Conservation (phyloP, 352 stramenopile species). For the Globisporangium cederbergense region DNA sequence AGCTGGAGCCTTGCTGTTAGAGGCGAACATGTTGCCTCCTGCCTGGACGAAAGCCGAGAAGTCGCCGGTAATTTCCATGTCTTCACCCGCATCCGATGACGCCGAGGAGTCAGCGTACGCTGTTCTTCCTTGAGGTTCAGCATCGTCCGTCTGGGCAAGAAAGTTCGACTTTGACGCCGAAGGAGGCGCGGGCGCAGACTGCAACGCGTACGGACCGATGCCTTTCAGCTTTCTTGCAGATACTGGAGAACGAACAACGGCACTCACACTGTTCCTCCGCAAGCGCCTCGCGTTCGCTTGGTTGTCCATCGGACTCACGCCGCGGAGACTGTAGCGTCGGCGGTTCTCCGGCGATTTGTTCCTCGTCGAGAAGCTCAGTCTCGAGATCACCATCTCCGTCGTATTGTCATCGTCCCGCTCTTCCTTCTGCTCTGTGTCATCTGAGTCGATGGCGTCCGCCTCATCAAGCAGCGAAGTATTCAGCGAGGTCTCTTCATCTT, state of each 20-base stretch:
- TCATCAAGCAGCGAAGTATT: conserved; percentile 85
- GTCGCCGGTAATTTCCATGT: conserved; percentile 87
- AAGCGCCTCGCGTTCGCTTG: conserved; percentile 58
- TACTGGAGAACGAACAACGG: conserved; percentile 13
- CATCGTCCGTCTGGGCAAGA: conserved; percentile 21
- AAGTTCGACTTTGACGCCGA: conserved; percentile 40
- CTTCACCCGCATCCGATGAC: conserved; percentile 73
- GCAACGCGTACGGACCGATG: conserved; percentile 14
- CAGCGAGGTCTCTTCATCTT: conserved; percentile 77
- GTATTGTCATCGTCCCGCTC: conserved; percentile 13
- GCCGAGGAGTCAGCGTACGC: conserved; percentile 76
- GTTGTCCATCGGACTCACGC: conserved; percentile 77
- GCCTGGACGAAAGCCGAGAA: conserved; percentile 45
- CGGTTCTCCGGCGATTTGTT: conserved; percentile 27
- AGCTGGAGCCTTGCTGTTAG: conserved; percentile 12
- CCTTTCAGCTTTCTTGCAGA: conserved; percentile 17
- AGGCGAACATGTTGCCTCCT: conserved; percentile 9
- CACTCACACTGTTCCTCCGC: conserved; percentile 39
- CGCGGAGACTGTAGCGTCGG: conserved; percentile 61
- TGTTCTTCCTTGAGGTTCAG: conserved; percentile 21
- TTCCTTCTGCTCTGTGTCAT: conserved; percentile 33
- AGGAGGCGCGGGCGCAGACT: conserved; percentile 3
- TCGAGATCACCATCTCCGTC: conserved; percentile 17
- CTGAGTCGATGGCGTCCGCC: conserved; percentile 49
- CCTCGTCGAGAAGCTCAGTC: conserved; percentile 25